Percentiles rank a stretch among this genome's conserved stretches.
These are phyloP conservation scores for Pyrenula massariospora DNA, from an alignment of 495 filamentous ascomycete genomes.

Conservation along the genomic window DNA sequence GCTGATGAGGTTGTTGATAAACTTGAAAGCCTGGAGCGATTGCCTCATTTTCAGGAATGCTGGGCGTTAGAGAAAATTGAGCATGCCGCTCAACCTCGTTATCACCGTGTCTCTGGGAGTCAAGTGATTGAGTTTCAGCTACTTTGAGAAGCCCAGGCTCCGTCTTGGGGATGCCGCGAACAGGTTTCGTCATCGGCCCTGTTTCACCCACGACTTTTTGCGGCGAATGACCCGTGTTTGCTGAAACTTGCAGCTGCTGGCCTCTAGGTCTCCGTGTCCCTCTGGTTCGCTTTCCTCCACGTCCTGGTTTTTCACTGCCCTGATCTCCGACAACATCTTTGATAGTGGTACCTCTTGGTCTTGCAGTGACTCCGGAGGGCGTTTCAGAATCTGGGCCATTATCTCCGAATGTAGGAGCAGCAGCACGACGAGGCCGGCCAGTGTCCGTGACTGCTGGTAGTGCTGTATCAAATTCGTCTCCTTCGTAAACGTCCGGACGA, in stretches of 20 bases:
- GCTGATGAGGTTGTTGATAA: conserved; percentile 21
- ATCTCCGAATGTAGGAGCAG: conserved; percentile 61
- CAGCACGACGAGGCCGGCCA: conserved; percentile 56
- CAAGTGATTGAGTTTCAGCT: conserved; percentile 6
- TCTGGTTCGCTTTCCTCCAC: conserved; percentile 29
- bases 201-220: conserved; percentile 10
- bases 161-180: neutral
- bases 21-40: conserved; percentile 18
- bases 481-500: conserved; percentile 30
- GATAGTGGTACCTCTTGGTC: conserved; percentile 34
- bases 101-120: conserved; percentile 1
- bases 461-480: conserved; percentile 42
- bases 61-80: conserved; percentile 14
- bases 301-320: conserved; percentile 40
- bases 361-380: conserved; percentile 11
- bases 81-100: conserved; percentile 9
- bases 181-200: neutral
- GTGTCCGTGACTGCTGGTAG: conserved; percentile 49
- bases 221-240: conserved; percentile 9
- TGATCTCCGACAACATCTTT: conserved; percentile 36
- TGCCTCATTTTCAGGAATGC: conserved; percentile 23
- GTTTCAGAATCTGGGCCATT: conserved; percentile 43
- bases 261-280: conserved; percentile 13
- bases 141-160: conserved; percentile 5
- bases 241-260: neutral